Base-by-base conservation (phyloP, 2,329 filamentous ascomycete genomes). In the Lachnellula cervina region DNA sequence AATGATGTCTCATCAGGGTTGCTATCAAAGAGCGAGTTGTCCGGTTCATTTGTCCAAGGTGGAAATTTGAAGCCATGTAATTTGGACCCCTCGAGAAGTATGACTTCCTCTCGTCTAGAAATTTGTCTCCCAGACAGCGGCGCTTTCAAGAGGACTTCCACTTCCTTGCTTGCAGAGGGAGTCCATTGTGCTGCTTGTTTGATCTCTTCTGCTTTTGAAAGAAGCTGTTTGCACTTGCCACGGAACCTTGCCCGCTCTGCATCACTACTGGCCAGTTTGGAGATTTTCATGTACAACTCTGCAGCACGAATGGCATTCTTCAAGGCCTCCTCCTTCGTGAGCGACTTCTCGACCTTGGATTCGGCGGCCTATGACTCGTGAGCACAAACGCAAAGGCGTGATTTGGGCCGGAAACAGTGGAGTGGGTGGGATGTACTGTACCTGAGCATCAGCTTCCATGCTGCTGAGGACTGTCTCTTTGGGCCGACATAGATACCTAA, bases 21-120 rank as follows among this genome's bases (percentile, higher is more conserved):
- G 28, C 78, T 70, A 34, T 77, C 71, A 63, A 97, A 96, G 32
- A 88, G 82, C 4, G 77, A 70, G 0, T 80, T 70, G 3, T 71
- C 69, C 1, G 89, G 87, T 28, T 83, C 76, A 2, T 72, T 72
- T n/a, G 80, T 80, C 94, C 94, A 99, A 0, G 89, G 90, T 11
- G 88, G 90, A 63, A 96, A 97, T 19, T 87, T 79, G 66, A 85
- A 88, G 0, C 88, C 90, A 68, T 96, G 90, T 19, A 99, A 78
- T 54, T 84, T 87, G 4, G 92, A 94, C 3, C 87, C 84, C 66
- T 86, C 84, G 1, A 89, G 76, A 8, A 97, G 72, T 50, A 97
- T 84, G 32, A 88, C 86, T 66, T 91, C 80, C 71, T 96, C 91
- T 16, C 79, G 77, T 4, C 80, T 87, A 2, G 89, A 80, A 14